A percentile compares a stretch with the other conserved stretches of the same genome.
These are phyloP conservation scores for Trichoderma atrobrunneum DNA, from an alignment of 2,329 filamentous ascomycete genomes.

Conservation along the genomic window DNA sequence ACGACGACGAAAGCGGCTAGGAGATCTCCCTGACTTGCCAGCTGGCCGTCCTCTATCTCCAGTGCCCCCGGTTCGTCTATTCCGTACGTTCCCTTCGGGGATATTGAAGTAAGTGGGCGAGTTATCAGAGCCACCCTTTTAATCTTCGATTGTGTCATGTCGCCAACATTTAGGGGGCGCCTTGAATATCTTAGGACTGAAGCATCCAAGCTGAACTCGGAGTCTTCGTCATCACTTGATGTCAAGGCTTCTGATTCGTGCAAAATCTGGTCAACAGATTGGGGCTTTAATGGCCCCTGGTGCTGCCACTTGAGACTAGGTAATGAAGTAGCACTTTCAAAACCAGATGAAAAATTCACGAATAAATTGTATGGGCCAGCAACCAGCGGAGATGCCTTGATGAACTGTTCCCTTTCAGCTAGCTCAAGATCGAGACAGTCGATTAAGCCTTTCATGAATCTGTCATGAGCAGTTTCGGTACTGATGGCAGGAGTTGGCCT, in stretches of 20 bases:
- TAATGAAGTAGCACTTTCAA: not conserved
- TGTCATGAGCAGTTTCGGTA: conserved; percentile 18
- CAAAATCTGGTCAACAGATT: not conserved
- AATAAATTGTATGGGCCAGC: conserved; percentile 36
- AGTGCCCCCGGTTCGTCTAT: not conserved
- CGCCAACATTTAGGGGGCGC: not conserved
- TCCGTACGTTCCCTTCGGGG: not conserved
- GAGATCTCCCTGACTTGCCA: conserved; percentile 34
- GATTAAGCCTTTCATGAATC: conserved; percentile 33
- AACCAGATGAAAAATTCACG: conserved; percentile 27
- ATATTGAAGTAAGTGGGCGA: conserved; percentile 31
- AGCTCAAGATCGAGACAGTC: conserved; percentile 48
- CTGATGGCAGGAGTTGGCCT: not conserved
- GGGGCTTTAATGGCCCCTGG: conserved; percentile 28
- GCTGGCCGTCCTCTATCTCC: conserved; percentile 16
- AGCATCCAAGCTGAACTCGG: not conserved
- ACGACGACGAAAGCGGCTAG: conserved; percentile 58
- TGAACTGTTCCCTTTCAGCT: conserved; percentile 33
- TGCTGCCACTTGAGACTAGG: conserved; percentile 26
- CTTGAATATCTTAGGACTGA: not conserved
- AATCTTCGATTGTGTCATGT: conserved; percentile 11
- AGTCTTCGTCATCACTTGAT: conserved; percentile 22
- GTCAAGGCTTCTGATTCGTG: conserved; percentile 1
- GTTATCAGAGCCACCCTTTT: conserved; percentile 33
- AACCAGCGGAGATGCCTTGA: conserved; percentile 23